Evolutionary conservation across 768 basidiomycete species (phyloP), one percentile per base, ranked within the genome.

Genomic region (Boletus rufocinnamomeus): DNA sequence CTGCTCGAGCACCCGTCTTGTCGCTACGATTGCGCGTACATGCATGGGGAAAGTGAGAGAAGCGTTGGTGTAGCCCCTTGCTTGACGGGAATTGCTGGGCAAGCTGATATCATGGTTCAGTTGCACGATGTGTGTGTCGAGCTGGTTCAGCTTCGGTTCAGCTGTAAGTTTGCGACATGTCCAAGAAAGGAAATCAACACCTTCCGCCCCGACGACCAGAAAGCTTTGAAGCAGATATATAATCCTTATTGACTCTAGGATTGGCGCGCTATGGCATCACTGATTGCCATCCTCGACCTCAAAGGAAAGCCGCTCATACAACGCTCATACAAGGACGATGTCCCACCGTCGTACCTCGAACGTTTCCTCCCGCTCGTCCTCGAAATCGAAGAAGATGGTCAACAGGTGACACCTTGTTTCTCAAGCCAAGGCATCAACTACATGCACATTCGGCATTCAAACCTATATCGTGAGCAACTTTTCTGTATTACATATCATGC

Each of bases 271-370:
- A 84, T 84, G 83, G 81, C 84, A 46, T 82, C 80, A 48, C 80
- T 95, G 53, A 87, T 98, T 60, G 94, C 95, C 38, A 95, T 98
- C 66, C 89, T 98, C 67, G 96, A 98, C 76, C 86, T 98, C 75
- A 99, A 98, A 79, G 96, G 96, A 70, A 99, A 99, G 66, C 93
- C 96, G 9, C 82, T 98, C 46, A 99, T 99, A 61, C 96, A 98
- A 71, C 84, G 96, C 8, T 91, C 94, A 0, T 99, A 98, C 76
- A 84, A 94, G 57, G 97, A 98, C 75, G 97, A 99, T 77, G 93
- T 99, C 0, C 86, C 93, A 0, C 68, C 91, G 0, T 86, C 93
- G 2, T 89, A 89, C 59, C 87, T 99, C 64, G 97, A 98, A 70
- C 85, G 91, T 47, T 98, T 99, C 72, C 81, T 98, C 37, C 96